A percentile compares a stretch with the other conserved stretches of the same genome.
phyloP scores from a whole-genome alignment of 1,139 yeast species.

The Petasospora fabianii region DNA sequence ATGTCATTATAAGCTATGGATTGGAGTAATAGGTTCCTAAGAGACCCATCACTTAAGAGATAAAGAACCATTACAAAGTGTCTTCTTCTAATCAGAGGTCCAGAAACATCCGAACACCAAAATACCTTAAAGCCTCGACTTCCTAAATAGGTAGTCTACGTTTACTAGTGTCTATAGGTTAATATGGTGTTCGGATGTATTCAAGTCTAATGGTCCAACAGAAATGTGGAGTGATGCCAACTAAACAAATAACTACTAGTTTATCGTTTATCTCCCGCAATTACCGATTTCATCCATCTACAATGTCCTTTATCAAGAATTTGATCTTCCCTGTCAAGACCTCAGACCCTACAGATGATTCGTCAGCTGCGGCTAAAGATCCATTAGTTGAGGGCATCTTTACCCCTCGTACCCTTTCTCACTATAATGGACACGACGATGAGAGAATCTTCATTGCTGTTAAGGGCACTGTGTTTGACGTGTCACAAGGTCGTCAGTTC shows the following conservation, averaged over 20 bases:
- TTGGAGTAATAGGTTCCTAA: not conserved
- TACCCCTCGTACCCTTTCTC: constrained; percentile 70
- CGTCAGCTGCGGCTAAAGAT: constrained; percentile 29
- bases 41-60: too few species aligned
- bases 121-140: not conserved
- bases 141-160: not conserved
- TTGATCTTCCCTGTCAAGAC: constrained; percentile 36
- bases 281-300: not conserved
- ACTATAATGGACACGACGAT: constrained; percentile 77
- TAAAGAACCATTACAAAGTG: not conserved
- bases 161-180: too few species aligned
- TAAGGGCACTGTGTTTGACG: constrained; percentile 83
- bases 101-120: not conserved
- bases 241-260: too few species aligned
- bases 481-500: constrained; percentile 73
- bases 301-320: constrained; percentile 37
- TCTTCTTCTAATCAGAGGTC: not conserved
- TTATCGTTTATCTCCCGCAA: too few species aligned
- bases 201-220: too few species aligned
- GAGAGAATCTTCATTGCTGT: constrained; percentile 81
- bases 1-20: not conserved
- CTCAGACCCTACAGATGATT: constrained; percentile 35
- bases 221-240: too few species aligned
- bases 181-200: too few species aligned
- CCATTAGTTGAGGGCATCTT: constrained; percentile 76